Evolutionary conservation across 2,329 filamentous ascomycete species (phyloP).

Genomic region (Colletotrichum filicis): DNA sequence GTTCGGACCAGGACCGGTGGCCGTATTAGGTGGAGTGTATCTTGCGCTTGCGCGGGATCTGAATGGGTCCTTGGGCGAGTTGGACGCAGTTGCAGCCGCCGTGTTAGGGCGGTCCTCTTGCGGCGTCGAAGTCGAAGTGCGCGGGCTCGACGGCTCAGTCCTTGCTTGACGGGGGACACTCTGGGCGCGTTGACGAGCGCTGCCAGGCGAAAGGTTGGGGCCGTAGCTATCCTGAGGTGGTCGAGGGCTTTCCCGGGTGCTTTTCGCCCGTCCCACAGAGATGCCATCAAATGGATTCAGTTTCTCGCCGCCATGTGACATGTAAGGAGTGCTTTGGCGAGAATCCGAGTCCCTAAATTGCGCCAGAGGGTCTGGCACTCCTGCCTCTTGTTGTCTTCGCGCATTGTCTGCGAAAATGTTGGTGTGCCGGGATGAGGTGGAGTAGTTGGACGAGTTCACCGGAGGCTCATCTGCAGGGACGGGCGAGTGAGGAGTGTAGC

Average conservation of each 20-base stretch:
- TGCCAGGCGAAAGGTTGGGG: constrained; percentile 35
- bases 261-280: constrained; percentile 56
- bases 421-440: constrained; percentile 45
- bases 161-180: constrained; percentile 40
- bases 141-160: constrained; percentile 28
- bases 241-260: constrained; percentile 52
- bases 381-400: constrained; percentile 38
- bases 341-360: constrained; percentile 60
- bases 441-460: constrained; percentile 62
- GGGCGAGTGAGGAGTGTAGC: constrained; percentile 62
- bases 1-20: constrained; percentile 7
- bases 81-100: constrained; percentile 23
- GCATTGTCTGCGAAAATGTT: constrained; percentile 40
- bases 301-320: constrained; percentile 67
- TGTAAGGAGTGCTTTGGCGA: constrained; percentile 69
- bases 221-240: constrained; percentile 38
- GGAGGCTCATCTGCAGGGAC: constrained; percentile 63
- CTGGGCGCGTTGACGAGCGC: constrained; percentile 44
- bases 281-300: constrained; percentile 65
- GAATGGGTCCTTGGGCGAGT: constrained; percentile 31
- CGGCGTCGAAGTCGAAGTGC: constrained; percentile 23
- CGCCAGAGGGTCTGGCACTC: constrained; percentile 57
- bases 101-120: constrained; percentile 29
- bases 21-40: constrained; percentile 34
- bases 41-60: constrained; percentile 34